Conservation (phyloP, 192 early-diverging fungal genomes). For the Backusella luteola region DNA sequence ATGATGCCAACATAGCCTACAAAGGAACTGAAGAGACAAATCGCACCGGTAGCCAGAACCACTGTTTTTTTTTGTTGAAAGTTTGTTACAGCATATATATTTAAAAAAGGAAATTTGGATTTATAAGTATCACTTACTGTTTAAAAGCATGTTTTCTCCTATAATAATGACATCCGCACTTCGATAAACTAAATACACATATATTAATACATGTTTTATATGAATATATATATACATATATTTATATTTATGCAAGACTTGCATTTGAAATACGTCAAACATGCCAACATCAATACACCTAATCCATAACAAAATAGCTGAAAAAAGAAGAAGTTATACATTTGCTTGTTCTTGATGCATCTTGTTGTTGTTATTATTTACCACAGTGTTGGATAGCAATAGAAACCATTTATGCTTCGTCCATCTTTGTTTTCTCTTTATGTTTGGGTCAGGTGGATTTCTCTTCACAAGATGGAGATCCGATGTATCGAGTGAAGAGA, state of each 20-base stretch:
- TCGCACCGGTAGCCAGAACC: constrained; percentile 29
- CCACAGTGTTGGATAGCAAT: constrained; percentile 43
- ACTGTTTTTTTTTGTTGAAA: constrained; percentile 14
- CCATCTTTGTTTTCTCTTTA: constrained; percentile 34
- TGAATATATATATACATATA: not conserved
- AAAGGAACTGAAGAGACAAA: constrained; percentile 36
- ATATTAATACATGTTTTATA: not conserved
- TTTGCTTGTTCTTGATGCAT: no score
- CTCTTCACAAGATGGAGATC: constrained; percentile 35
- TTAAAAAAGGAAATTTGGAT: no score
- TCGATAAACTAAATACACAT: constrained; percentile 20
- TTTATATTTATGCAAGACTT: constrained; percentile 1
- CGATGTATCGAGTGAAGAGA: constrained; percentile 8
- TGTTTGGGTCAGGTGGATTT: constrained; percentile 18
- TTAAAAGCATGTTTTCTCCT: constrained; percentile 21
- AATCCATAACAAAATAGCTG: constrained; percentile 34
- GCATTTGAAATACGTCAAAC: constrained; percentile 27
- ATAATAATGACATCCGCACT: constrained; percentile 31
- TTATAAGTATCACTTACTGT: constrained; percentile 10
- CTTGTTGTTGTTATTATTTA: constrained; percentile 8
- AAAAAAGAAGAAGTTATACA: no score
- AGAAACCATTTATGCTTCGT: constrained; percentile 43
- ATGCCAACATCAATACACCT: not conserved
- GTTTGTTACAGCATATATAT: not conserved
- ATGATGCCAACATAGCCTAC: constrained; percentile 47